Conservation (phyloP, 179 eudicot species). For the Vitellaria paradoxa region DNA sequence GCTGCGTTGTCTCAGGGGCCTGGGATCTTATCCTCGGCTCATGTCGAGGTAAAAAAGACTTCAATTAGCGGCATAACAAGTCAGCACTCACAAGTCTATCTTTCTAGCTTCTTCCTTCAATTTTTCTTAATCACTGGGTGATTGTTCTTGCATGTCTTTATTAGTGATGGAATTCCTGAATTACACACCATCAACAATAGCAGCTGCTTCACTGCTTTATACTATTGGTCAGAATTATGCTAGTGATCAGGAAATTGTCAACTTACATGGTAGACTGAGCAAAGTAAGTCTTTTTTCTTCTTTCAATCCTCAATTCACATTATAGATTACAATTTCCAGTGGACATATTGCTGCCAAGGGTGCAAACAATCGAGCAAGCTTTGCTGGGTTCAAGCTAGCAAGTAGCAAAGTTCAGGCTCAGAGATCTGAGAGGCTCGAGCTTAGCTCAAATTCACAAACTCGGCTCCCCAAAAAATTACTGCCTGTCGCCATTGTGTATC, state of each 20-base stretch:
- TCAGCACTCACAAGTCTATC: too few relatives aligned
- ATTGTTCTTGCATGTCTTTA: neutral
- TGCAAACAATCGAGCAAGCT: too few relatives aligned
- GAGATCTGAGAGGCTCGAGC: too few relatives aligned
- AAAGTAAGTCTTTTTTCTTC: neutral
- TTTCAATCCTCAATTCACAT: neutral
- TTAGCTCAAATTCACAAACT: neutral
- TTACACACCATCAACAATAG: slow-evolving; percentile 16
- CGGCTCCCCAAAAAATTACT: neutral
- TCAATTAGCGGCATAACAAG: too few relatives aligned
- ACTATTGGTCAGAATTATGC: neutral
- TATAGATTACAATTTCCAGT: neutral
- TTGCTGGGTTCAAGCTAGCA: too few relatives aligned
- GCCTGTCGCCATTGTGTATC: neutral
- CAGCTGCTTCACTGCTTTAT: slow-evolving; percentile 14
- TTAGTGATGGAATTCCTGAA: slow-evolving; percentile 8
- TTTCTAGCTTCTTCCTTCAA: neutral
- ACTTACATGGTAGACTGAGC: slow-evolving; percentile 13
- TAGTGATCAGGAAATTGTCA: neutral
- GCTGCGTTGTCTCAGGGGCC: neutral
- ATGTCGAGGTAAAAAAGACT: slow-evolving; percentile 3
- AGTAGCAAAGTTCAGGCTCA: too few relatives aligned
- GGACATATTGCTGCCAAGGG: too few relatives aligned
- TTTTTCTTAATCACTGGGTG: neutral
- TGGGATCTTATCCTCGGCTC: slow-evolving; percentile 7